Evolutionary conservation across 169 alveolate species (phyloP).

Genomic region (Theileria parva): DNA sequence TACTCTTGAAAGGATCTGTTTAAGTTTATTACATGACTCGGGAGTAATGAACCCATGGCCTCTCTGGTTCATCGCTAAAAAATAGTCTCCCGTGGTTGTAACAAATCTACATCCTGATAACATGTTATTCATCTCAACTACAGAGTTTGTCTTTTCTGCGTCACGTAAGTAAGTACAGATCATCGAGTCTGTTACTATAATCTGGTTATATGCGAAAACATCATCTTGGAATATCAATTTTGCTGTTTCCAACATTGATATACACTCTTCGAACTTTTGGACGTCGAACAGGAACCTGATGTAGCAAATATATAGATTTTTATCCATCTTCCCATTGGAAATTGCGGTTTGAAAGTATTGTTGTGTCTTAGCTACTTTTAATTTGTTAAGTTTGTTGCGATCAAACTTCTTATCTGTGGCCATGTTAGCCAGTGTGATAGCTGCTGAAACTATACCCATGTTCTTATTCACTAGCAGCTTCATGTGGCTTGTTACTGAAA

Average conservation of each 20-base stretch:
- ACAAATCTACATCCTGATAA: conserved; percentile 31
- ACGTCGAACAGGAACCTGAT: conserved; percentile 50
- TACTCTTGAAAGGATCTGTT: conserved; percentile 37
- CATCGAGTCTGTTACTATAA: conserved; percentile 48
- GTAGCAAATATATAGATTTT: conserved; percentile 23
- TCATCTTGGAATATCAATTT: conserved; percentile 48
- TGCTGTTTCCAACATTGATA: conserved; percentile 37
- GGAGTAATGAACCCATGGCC: not conserved
- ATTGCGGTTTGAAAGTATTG: conserved; percentile 55
- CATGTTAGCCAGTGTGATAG: conserved; percentile 25
- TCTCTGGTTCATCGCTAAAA: conserved; percentile 23
- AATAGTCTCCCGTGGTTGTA: conserved; percentile 14
- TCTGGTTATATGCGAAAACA: conserved; percentile 40
- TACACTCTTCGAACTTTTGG: conserved; percentile 53
- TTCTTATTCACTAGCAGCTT: conserved; percentile 41
- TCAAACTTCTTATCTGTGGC: conserved; percentile 43
- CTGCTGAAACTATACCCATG: conserved; percentile 60
- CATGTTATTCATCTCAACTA: conserved; percentile 55
- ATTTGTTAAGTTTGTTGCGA: conserved; percentile 29
- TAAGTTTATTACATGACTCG: conserved; percentile 39
- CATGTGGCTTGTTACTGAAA: conserved; percentile 39
- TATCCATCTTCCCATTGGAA: conserved; percentile 32
- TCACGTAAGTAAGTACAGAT: conserved; percentile 47
- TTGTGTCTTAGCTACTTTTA: conserved; percentile 57
- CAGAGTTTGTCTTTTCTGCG: conserved; percentile 40